phyloP scores from a whole-genome alignment of 2,329 filamentous ascomycete species.

The Pseudogymnoascus sp. region DNA sequence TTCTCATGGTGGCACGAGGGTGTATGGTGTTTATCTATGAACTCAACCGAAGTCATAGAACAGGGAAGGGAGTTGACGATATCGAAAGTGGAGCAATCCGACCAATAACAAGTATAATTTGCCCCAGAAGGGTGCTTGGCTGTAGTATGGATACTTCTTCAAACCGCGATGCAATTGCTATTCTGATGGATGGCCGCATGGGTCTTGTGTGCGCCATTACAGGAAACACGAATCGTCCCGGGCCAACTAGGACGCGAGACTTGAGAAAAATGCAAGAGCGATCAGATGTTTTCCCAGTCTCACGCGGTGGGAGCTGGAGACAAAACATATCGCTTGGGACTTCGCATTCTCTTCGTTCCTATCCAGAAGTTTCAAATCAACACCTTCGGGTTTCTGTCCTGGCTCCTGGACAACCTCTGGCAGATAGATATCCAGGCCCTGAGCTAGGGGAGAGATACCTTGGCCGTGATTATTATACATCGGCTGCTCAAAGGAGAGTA shows the following conservation, averaged over 20 bases:
- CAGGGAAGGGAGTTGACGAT: neutral
- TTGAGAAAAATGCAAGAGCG: constrained; percentile 1
- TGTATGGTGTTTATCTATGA: constrained; percentile 49
- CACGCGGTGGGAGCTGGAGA: neutral
- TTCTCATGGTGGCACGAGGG: constrained; percentile 47
- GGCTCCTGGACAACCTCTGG: neutral
- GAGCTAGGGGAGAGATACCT: neutral
- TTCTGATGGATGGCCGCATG: constrained; percentile 50
- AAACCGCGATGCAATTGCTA: constrained; percentile 46
- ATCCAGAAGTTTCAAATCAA: neutral
- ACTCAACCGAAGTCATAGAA: constrained; percentile 20
- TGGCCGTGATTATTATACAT: neutral
- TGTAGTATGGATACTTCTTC: constrained; percentile 56
- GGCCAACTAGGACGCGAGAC: neutral
- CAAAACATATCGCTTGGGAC: neutral
- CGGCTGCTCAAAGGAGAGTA: neutral
- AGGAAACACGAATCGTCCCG: constrained; percentile 18
- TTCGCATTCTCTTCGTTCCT: neutral
- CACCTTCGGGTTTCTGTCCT: neutral
- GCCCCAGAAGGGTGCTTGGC: constrained; percentile 48
- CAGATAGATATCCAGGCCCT: neutral
- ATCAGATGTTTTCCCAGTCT: neutral
- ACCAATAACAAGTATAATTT: constrained; percentile 46
- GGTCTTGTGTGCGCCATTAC: constrained; percentile 53
- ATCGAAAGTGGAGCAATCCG: constrained; percentile 26